Percentiles rank a stretch among this genome's conserved stretches.
Conservation (phyloP, 805 yeast genomes). For the Candida pseudoglaebosa region DNA sequence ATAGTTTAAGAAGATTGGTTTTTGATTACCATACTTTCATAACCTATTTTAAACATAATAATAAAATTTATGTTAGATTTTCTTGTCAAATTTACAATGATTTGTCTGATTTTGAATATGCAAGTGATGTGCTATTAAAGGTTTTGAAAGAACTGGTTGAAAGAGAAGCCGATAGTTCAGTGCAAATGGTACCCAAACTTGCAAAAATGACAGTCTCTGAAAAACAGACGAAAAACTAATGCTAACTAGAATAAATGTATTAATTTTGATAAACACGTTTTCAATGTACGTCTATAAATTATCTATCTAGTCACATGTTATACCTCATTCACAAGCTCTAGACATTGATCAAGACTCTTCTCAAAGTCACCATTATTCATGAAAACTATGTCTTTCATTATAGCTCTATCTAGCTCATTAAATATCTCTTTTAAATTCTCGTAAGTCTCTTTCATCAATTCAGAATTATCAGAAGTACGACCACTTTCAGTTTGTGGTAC, state of each 20-base stretch:
- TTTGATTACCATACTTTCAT: conserved; percentile 37
- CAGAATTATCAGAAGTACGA: conserved; percentile 11
- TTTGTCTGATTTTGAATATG: conserved; percentile 47
- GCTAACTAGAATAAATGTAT: not conserved
- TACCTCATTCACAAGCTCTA: conserved; percentile 25
- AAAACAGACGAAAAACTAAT: not conserved
- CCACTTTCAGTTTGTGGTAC: conserved; percentile 2
- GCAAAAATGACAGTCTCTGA: no score
- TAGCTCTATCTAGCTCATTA: conserved; percentile 64
- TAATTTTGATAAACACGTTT: not conserved
- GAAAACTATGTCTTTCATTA: conserved; percentile 65
- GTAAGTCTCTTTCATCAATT: conserved; percentile 24
- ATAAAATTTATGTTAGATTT: conserved; percentile 36
- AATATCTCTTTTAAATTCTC: conserved; percentile 63
- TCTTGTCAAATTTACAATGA: conserved; percentile 62
- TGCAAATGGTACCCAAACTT: conserved; percentile 3
- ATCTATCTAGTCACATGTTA: not conserved
- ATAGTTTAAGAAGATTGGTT: conserved; percentile 7
- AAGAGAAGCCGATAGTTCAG: not conserved
- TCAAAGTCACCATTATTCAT: conserved; percentile 68
- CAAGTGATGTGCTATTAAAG: conserved; percentile 37
- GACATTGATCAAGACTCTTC: conserved; percentile 63
- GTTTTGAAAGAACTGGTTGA: conserved; percentile 8
- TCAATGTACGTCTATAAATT: conserved; percentile 2
- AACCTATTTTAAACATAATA: conserved; percentile 42